phyloP scores from a whole-genome alignment of 306 rosid genomes.

The Phaseolus lunatus region DNA sequence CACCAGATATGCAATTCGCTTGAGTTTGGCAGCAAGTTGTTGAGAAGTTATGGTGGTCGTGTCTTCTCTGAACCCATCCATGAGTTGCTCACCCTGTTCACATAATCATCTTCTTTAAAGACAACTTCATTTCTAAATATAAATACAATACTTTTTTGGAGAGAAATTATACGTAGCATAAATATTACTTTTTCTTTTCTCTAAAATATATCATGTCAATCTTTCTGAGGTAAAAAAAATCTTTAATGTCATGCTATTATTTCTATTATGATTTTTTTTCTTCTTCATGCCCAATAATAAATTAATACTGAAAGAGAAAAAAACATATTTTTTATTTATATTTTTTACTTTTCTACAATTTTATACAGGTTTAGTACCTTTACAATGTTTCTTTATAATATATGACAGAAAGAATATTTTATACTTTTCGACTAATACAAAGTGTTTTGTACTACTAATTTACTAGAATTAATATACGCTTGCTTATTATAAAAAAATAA shows the following conservation, averaged over 20 bases:
- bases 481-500: background rate
- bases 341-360: background rate
- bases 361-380: too few species aligned
- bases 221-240: background rate
- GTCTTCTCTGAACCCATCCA: conserved; percentile 16
- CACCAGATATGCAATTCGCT: conserved; percentile 45
- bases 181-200: background rate
- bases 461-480: background rate
- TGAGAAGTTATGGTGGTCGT: conserved; percentile 10
- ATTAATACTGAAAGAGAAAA: background rate
- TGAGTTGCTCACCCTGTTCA: conserved; percentile 11
- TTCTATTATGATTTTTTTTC: too few species aligned
- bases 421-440: background rate
- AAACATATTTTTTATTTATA: background rate
- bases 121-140: too few species aligned
- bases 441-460: background rate
- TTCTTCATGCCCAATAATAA: too few species aligned
- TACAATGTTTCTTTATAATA: too few species aligned
- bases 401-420: too few species aligned
- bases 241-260: too few species aligned
- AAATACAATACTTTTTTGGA: too few species aligned
- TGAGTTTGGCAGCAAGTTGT: conserved; percentile 33
- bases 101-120: background rate
- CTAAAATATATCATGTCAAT: too few species aligned
- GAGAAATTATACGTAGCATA: background rate